Evolutionary conservation across 1,284 basidiomycete genomes (phyloP), one percentile per base, ranked within the genome.

Genomic region (Thecaphora frezii): DNA sequence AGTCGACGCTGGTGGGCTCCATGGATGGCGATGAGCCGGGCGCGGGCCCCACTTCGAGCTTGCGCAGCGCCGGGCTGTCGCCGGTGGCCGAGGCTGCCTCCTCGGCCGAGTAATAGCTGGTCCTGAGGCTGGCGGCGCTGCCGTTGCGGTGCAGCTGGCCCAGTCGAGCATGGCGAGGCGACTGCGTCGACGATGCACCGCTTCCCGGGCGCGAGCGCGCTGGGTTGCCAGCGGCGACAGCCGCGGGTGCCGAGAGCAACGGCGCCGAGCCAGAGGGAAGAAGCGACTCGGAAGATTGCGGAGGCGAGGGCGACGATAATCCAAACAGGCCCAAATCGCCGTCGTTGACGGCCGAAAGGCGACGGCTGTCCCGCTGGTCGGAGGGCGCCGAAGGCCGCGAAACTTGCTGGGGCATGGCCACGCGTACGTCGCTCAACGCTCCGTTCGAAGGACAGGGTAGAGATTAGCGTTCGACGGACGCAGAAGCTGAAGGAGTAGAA

Each of bases 261-360:
- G n/a, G n/a, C n/a, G n/a, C n/a, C n/a, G n/a, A n/a, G n/a, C n/a
- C n/a, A n/a, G n/a, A n/a, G n/a, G n/a, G n/a, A n/a, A n/a, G n/a
- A n/a, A n/a, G n/a, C n/a, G n/a, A n/a, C 43, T 25, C 26, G 26
- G 23, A 10, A 5, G 43, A 44, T 7, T 25, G 23, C 4, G 43
- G 43, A 10, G 43, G 43, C 7, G 43, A 44, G 7, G 43, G 43
- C 18, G 24, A 26, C 8, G 43, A 44, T 7, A 44, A 24, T 18
- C 43, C 43, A 30, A 44, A 25, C 3, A 44, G 43, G 43, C 43
- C 43, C 3, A 44, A 24, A 19, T 44, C 43, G 43, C 43, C 43
- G 26, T 44, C 43, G 26, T 30, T 44, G 4, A 25, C 33, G 4
- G 33, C 5, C 12, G 33, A 36, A 16, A 36, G 33, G 33, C 33